A percentile compares a stretch with the other conserved stretches of the same genome.
These are phyloP conservation scores for Tubosaeta sp. DNA, from an alignment of 768 basidiomycete species.

Conservation along the genomic window DNA sequence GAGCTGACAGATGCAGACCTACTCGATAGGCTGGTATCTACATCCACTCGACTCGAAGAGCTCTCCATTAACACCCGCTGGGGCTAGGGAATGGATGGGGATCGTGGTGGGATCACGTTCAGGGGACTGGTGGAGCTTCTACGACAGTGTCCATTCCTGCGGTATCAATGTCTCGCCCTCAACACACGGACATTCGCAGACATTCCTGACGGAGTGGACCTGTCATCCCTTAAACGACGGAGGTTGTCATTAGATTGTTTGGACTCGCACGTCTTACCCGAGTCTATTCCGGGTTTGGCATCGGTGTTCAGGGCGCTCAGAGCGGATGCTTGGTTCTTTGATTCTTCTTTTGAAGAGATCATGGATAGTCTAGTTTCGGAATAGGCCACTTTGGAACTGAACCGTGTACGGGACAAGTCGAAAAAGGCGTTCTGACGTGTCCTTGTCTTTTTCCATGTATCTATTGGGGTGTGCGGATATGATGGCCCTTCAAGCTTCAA, in stretches of 20 bases:
- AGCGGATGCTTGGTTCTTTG: no score
- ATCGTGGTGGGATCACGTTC: not conserved
- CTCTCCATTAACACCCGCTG: not conserved
- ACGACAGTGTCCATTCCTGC: not conserved
- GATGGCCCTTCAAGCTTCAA: no score
- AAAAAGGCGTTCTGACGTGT: no score
- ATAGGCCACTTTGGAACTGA: no score
- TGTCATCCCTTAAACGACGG: no score
- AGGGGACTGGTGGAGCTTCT: not conserved
- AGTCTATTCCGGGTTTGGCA: not conserved
- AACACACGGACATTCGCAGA: not conserved
- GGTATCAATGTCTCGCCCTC: not conserved
- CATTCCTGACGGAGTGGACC: not conserved
- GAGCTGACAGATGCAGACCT: not conserved
- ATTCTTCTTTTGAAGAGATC: no score
- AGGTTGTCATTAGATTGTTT: no score
- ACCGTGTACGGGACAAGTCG: no score
- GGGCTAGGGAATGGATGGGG: not conserved
- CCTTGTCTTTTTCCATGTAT: no score
- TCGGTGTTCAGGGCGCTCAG: no score
- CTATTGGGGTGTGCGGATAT: no score
- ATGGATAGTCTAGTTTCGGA: no score
- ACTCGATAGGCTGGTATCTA: not conserved
- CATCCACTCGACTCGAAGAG: not conserved
- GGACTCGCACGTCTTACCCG: not conserved